phyloP scores from a whole-genome alignment of 352 stramenopile genomes.

The Phytophthora foliorum region DNA sequence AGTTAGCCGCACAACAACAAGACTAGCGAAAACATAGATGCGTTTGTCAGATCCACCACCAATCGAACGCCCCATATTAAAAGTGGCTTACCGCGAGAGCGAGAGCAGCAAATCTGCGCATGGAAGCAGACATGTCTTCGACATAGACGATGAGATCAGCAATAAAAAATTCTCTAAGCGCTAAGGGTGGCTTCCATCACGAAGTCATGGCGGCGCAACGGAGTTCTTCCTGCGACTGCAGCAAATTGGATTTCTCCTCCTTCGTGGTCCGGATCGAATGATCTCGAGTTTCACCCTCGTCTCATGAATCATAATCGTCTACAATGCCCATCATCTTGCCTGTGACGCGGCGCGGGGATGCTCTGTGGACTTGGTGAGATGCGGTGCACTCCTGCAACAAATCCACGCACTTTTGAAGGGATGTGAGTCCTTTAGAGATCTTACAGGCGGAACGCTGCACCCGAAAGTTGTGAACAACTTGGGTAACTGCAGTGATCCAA shows the following conservation, averaged over 20 bases:
- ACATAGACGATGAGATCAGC: constrained; percentile 10
- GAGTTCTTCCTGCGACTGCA: background rate
- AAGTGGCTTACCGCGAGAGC: constrained; percentile 24
- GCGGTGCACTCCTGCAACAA: background rate
- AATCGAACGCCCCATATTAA: constrained; percentile 12
- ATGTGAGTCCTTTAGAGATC: background rate
- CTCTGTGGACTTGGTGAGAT: constrained; percentile 4
- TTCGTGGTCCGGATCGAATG: background rate
- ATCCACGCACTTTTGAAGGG: background rate
- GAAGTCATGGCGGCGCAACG: background rate
- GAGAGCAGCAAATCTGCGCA: constrained; percentile 34
- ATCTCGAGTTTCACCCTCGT: constrained; percentile 5
- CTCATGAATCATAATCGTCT: constrained; percentile 30
- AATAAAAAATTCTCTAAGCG: constrained; percentile 7
- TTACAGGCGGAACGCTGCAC: background rate
- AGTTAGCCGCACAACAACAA: constrained; percentile 26
- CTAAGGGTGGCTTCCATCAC: background rate
- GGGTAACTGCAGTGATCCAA: background rate
- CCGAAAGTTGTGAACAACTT: background rate
- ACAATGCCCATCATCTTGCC: constrained; percentile 27
- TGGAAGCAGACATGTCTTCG: constrained; percentile 1
- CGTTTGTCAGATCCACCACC: constrained; percentile 21
- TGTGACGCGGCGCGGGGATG: constrained; percentile 15
- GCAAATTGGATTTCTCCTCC: background rate
- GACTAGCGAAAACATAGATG: constrained; percentile 34